Evolutionary conservation across 345 rosid genomes (phyloP).

Genomic region (Alliaria petiolata): DNA sequence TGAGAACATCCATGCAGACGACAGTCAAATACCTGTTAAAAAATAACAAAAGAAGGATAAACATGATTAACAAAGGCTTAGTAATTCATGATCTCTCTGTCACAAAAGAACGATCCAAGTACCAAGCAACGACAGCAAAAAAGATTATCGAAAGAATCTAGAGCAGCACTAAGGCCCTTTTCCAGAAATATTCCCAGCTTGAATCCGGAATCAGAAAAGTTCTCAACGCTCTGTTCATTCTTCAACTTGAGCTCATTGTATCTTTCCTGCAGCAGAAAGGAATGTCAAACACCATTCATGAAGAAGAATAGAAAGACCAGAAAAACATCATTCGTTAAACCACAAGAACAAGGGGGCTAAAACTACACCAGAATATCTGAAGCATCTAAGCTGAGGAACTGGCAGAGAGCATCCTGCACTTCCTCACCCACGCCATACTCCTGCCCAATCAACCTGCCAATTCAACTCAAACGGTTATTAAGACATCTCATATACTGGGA

Average conservation of each 20-base stretch:
- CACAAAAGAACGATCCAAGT: constrained; percentile 25
- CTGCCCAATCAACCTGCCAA: constrained; percentile 70
- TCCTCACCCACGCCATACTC: constrained; percentile 77
- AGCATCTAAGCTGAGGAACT: constrained; percentile 58
- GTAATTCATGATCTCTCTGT: constrained; percentile 1
- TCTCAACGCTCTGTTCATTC: constrained; percentile 41
- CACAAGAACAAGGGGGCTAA: constrained; percentile 14
- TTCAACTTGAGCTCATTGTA: constrained; percentile 60
- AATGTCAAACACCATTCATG: constrained; percentile 6
- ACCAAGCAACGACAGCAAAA: constrained; percentile 99
- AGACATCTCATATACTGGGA: too few relatives aligned
- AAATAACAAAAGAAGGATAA: constrained; percentile 13
- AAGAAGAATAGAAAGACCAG: constrained; percentile 19
- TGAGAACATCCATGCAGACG: constrained; percentile 99
- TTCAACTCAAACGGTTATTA: constrained; percentile 18
- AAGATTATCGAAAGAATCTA: constrained; percentile 98
- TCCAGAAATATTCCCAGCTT: constrained; percentile 61
- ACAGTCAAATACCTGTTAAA: constrained; percentile 98
- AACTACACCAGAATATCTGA: constrained; percentile 66
- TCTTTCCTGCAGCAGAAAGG: constrained; percentile 60
- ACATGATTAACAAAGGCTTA: background rate
- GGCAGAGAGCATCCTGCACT: constrained; percentile 53
- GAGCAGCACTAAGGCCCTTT: constrained; percentile 80
- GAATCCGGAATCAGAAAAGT: constrained; percentile 41
- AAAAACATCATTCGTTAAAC: constrained; percentile 1